Base-by-base conservation (phyloP, 805 yeast species). In the Saturnispora gosingensis region DNA sequence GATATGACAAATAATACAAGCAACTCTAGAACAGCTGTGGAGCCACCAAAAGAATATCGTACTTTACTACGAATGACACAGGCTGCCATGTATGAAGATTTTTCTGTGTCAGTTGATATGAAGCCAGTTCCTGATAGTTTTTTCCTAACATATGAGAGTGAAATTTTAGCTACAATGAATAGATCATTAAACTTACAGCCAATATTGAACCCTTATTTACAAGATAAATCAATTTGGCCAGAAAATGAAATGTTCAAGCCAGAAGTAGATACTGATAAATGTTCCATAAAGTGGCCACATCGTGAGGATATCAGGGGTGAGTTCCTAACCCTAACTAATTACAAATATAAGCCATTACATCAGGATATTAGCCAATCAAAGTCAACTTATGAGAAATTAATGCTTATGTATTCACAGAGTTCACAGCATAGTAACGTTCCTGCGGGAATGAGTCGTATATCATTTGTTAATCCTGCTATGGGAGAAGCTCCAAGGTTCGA, bases 321-420 rank as follows among this genome's bases (percentile, higher is more conserved):
- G 22, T 35, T 28, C 7, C 44, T 65, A 3, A 59, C 56, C 22
- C 58, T 55, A 44, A 63, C 60, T 36, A 64, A 53, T 50, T 61
- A 59, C 49, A 54, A 64, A 55, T 60, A 66, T 60, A 47, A 53
- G 64, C 68, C 60, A 49, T 73, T 83, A 44, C 88, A 82, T 59
- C 89, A 83, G 61, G 88, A 84, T 56, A 63, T 73, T 25, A 79
- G 82, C 38, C 96, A 88, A 63, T 85, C 85, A 59, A 78, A 82
- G 52, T 81, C 90, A 1, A 95, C 88, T 57, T 88, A 86, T 69
- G 98, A 93, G 66, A 95, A 88, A 62, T 72, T 89, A 63, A 91
- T 91, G 98, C 72, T 83, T 30, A 73, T 81, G 9, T 70, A 82
- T 74, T 76, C 74, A 56, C 84, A 81, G 65, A 40, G 70, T 62